Evolutionary conservation across 2,329 filamentous ascomycete species (phyloP).

Genomic region (Aspergillus udagawae): DNA sequence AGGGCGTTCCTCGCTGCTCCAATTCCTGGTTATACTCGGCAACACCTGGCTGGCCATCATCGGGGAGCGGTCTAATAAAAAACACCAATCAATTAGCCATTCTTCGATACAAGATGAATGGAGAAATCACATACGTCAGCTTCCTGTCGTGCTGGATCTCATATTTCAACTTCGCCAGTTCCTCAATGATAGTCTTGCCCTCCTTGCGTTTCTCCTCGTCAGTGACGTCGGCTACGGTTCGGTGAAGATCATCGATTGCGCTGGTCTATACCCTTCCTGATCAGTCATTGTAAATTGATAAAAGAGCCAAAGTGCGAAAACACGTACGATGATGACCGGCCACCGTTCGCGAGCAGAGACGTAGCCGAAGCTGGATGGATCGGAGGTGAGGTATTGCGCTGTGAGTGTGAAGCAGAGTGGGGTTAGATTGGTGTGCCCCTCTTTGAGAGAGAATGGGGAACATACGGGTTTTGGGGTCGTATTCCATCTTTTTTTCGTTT

Average conservation of each 20-base stretch:
- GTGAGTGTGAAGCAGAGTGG: slow-evolving; percentile 10
- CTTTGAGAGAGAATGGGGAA: neutral
- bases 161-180: slow-evolving; percentile 82
- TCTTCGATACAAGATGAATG: neutral
- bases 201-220: slow-evolving; percentile 62
- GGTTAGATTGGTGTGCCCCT: slow-evolving; percentile 14
- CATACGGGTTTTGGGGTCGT: slow-evolving; percentile 70
- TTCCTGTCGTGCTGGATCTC: slow-evolving; percentile 85
- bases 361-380: slow-evolving; percentile 82
- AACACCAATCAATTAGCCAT: slow-evolving; percentile 1
- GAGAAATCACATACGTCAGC: slow-evolving; percentile 58
- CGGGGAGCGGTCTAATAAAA: slow-evolving; percentile 59
- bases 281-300: slow-evolving; percentile 7
- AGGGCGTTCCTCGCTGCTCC: slow-evolving; percentile 64
- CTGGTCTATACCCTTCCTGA: slow-evolving; percentile 63
- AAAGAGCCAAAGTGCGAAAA: neutral
- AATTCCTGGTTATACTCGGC: slow-evolving; percentile 82
- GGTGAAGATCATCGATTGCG: slow-evolving; percentile 91
- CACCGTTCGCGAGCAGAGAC: slow-evolving; percentile 81
- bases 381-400: slow-evolving; percentile 76
- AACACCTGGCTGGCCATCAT: slow-evolving; percentile 75
- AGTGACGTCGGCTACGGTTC: slow-evolving; percentile 48
- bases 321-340: slow-evolving; percentile 81
- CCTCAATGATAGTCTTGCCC: slow-evolving; percentile 79
- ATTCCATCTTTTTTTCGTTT: slow-evolving; percentile 55